Conservation (phyloP, 2,329 filamentous ascomycete species). For the Aaosphaeria pasadenensis region DNA sequence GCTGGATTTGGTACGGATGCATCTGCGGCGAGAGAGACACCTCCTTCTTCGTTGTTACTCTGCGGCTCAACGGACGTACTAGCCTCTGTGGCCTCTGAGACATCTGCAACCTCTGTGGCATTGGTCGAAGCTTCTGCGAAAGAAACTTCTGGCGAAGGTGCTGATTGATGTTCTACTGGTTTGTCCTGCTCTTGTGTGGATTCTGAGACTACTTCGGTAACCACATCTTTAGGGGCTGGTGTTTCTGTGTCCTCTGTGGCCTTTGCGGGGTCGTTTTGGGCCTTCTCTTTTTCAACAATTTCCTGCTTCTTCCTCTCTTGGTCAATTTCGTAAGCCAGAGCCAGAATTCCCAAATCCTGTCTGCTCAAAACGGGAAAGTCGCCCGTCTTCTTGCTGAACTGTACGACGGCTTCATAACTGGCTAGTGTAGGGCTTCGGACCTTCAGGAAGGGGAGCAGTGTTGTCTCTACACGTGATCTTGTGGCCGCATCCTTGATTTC, state of each 20-base stretch:
- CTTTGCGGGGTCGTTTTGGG: neutral
- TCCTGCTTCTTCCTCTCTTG: constrained; percentile 20
- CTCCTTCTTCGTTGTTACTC: neutral
- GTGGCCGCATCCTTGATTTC: constrained; percentile 87
- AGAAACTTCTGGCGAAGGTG: neutral
- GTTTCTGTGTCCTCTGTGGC: neutral
- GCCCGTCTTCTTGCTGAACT: constrained; percentile 86
- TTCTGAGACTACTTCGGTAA: neutral
- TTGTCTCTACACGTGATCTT: constrained; percentile 75
- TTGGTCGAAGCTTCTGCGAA: neutral
- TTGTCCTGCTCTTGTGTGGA: neutral
- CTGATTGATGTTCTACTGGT: neutral
- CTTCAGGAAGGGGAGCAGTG: constrained; percentile 79
- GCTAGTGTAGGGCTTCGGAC: constrained; percentile 70
- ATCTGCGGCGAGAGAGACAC: neutral
- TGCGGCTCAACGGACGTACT: neutral
- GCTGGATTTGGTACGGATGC: neutral
- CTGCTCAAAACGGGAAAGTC: constrained; percentile 84
- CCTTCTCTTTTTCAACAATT: constrained; percentile 8
- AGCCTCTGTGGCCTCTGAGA: neutral
- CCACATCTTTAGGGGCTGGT: neutral
- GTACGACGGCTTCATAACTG: constrained; percentile 75
- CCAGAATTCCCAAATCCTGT: constrained; percentile 85
- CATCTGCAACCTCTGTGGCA: neutral
- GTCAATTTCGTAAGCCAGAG: constrained; percentile 91